Conservation (phyloP, 805 yeast species). For the Zygosaccharomyces pseudorouxii region DNA sequence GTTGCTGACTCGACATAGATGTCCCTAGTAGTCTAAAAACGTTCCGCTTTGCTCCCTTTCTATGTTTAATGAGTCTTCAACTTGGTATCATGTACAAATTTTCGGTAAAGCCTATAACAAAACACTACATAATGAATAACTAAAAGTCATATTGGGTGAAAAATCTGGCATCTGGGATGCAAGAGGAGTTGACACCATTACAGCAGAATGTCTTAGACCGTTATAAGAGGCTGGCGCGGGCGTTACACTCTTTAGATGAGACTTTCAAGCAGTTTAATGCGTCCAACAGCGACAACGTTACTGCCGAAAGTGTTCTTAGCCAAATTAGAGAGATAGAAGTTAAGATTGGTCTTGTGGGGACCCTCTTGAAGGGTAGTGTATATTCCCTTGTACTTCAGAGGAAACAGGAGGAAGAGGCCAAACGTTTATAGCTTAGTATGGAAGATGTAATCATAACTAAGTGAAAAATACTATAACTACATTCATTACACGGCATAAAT, state of each 20-base stretch:
- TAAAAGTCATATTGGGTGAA: not conserved
- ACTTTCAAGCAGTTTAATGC: slow-evolving; percentile 25
- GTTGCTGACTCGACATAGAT: slow-evolving; percentile 27
- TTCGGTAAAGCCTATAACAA: not conserved
- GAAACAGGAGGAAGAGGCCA: slow-evolving; percentile 27
- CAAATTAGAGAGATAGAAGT: slow-evolving; percentile 57
- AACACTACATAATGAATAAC: not conserved
- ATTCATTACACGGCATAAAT: slow-evolving; percentile 50
- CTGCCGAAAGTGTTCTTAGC: slow-evolving; percentile 40
- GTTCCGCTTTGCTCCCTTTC: not conserved
- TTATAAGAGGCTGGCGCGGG: slow-evolving; percentile 28
- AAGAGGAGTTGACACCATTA: slow-evolving; percentile 26
- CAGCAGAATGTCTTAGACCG: slow-evolving; percentile 31
- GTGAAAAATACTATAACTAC: not conserved
- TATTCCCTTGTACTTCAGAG: slow-evolving; percentile 57
- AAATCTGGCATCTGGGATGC: slow-evolving; percentile 11
- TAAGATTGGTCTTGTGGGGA: slow-evolving; percentile 59
- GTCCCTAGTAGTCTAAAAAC: not conserved
- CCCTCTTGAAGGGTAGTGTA: slow-evolving; percentile 65
- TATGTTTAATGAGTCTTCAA: not conserved
- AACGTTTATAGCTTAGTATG: not conserved
- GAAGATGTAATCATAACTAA: not conserved
- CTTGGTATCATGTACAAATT: not conserved
- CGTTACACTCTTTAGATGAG: slow-evolving; percentile 28
- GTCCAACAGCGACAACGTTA: slow-evolving; percentile 13